These are phyloP conservation scores for Silene noctiflora DNA, from an alignment of 179 eudicot species.

Conservation along the genomic window DNA sequence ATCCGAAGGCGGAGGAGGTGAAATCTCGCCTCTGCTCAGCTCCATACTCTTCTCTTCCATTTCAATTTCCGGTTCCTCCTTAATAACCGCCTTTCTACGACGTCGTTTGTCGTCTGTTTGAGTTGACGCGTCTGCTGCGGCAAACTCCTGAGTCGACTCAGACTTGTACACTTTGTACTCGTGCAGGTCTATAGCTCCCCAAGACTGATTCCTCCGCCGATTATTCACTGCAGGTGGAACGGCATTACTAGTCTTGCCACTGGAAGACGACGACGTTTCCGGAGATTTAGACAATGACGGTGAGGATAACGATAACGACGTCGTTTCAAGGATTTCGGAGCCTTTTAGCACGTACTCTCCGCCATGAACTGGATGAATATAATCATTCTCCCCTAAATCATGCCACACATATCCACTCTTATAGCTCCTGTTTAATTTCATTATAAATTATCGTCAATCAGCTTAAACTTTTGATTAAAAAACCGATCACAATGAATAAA, in stretches of 20 bases:
- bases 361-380: constrained; percentile 72
- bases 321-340: constrained; percentile 50
- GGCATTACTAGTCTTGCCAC: constrained; percentile 16
- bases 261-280: constrained; percentile 40
- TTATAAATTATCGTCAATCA: neutral
- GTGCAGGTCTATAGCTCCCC: constrained; percentile 54
- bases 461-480: neutral
- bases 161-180: constrained; percentile 70
- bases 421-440: constrained; percentile 50
- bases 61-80: constrained; percentile 12
- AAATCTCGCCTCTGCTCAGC: constrained; percentile 59
- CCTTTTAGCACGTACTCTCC: constrained; percentile 84
- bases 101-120: constrained; percentile 72
- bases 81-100: constrained; percentile 31
- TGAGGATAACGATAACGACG: constrained; percentile 1
- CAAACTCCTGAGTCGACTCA: constrained; percentile 38
- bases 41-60: constrained; percentile 38
- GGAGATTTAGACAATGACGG: constrained; percentile 28
- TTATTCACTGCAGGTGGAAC: constrained; percentile 6
- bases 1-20: constrained; percentile 89
- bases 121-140: constrained; percentile 69
- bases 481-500: neutral
- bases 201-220: constrained; percentile 65
- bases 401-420: constrained; percentile 85
- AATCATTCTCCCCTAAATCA: constrained; percentile 62